Evolutionary conservation across 192 early-diverging fungal genomes (phyloP), one percentile per base, ranked within the genome.

Genomic region (Coemansia sp.): DNA sequence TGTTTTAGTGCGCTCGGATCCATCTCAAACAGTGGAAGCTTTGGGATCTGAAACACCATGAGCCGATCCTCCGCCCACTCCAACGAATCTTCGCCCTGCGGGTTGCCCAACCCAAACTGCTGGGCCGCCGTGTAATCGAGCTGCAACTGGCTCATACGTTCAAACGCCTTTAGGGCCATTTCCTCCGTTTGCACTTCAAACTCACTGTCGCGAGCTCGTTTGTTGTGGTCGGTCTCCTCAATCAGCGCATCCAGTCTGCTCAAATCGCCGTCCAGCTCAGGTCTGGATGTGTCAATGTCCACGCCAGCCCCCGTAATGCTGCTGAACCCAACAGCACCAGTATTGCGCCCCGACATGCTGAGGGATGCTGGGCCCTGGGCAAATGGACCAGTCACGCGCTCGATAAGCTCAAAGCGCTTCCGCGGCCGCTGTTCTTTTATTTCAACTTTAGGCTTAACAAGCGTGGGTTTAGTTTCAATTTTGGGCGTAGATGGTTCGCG

Each of bases 141-240:
- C 27, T 22, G 54, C 22, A 69, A 49, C 24, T 20, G 9, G 32
- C 19, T 61, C 64, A 73, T 69, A 6, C 59, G 54, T 35, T 69
- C 71, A 6, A 62, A 60, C 10, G 65, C 75, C 4, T 22, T 16
- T 12, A 78, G 59, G 4, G 75, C 75, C 75, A 71, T 78, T 29
- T 71, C 75, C 59, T 78, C 75, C 0, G 75, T 78, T 62, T 78
- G 75, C 22, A 78, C 75, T 1, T 71, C 75, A 23, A 78, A 55
- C 51, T 50, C 61, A 3, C 56, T 61, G 2, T 13, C 18, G 9
- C 19, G 48, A 6, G 27, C 29, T 0, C 35, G 41, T 38, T 61
- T 58, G 35, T 78, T 72, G 29, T 79, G 64, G 22, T 79, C 66
- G 1, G 71, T 66, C 27, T 66, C 45, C 32, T 52, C 6, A 2